Percentiles rank a stretch among this genome's conserved stretches.
phyloP scores from a whole-genome alignment of 2,329 filamentous ascomycete genomes.

The Davidsoniella virescens region DNA sequence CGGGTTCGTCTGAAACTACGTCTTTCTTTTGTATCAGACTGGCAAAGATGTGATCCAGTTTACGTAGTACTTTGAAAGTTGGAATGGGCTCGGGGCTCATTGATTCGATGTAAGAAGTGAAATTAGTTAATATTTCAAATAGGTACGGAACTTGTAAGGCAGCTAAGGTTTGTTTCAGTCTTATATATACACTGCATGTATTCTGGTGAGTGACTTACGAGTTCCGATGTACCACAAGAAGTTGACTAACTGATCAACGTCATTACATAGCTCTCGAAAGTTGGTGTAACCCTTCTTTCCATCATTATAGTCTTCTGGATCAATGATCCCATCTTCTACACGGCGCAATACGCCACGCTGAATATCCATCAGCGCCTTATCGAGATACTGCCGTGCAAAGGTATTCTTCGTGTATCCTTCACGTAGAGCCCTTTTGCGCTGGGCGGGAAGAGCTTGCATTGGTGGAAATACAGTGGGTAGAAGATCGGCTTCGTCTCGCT shows the following conservation, averaged over 20 bases:
- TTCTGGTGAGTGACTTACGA: constrained; percentile 36
- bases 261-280: constrained; percentile 54
- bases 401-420: constrained; percentile 1
- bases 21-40: constrained; percentile 56
- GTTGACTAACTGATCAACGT: constrained; percentile 60
- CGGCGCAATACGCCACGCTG: constrained; percentile 5
- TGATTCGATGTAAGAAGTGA: constrained; percentile 53
- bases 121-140: constrained; percentile 51
- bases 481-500: not conserved
- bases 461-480: constrained; percentile 6
- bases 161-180: not conserved
- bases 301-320: constrained; percentile 19
- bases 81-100: constrained; percentile 31
- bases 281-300: constrained; percentile 36
- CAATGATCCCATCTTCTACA: not conserved
- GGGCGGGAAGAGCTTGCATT: not conserved
- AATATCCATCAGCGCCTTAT: constrained; percentile 3
- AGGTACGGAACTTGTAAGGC: constrained; percentile 52
- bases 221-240: constrained; percentile 78
- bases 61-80: constrained; percentile 56
- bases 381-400: constrained; percentile 2
- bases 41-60: constrained; percentile 71
- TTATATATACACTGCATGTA: not conserved
- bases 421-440: not conserved
- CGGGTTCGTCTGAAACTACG: constrained; percentile 41